Conservation (phyloP, 371 early-diverging fungal species). For the Neoconidiobolus thromboides region DNA sequence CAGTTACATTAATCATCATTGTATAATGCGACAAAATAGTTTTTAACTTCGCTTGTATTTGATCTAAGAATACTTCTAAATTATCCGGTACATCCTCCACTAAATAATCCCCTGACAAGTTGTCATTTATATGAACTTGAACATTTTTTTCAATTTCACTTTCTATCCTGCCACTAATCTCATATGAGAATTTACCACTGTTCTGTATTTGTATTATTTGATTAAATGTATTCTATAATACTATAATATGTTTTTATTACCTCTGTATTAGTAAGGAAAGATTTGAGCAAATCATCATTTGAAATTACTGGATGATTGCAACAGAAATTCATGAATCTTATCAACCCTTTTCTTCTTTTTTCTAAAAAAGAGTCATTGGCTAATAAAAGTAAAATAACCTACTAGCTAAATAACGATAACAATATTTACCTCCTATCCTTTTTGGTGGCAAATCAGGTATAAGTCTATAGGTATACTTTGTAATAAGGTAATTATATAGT, state of each 20-base stretch:
- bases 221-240: no score
- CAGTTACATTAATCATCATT: neutral
- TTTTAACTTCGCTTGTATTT: neutral
- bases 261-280: constrained; percentile 44
- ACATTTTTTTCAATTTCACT: neutral
- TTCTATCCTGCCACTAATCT: neutral
- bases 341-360: constrained; percentile 43
- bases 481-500: constrained; percentile 48
- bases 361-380: constrained; percentile 51
- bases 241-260: constrained; percentile 14
- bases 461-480: constrained; percentile 52
- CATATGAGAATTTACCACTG: neutral
- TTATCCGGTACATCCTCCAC: neutral
- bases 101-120: neutral
- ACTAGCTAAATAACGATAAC: constrained; percentile 7
- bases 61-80: neutral
- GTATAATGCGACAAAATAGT: neutral
- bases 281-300: constrained; percentile 34
- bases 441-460: constrained; percentile 48
- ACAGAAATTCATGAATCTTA: constrained; percentile 54
- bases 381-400: constrained; percentile 4
- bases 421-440: constrained; percentile 26
- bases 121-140: neutral
- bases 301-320: constrained; percentile 52
- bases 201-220: neutral